Conservation (phyloP, 768 basidiomycete genomes). For the Cyathus striatus region DNA sequence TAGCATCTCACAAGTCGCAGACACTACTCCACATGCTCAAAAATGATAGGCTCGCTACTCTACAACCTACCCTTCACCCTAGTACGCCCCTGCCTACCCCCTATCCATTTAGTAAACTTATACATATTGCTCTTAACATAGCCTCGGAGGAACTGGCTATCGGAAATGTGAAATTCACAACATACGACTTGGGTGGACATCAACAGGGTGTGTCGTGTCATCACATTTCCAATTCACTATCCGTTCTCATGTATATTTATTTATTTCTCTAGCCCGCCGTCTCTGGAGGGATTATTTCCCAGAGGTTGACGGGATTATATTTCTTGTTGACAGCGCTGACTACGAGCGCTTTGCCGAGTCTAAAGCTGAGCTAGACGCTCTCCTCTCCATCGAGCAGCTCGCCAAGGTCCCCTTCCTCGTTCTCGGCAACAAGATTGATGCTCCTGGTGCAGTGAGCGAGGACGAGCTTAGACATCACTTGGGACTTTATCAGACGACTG, state of each 20-base stretch:
- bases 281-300: conserved; percentile 99
- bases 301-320: conserved; percentile 97
- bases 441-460: conserved; percentile 93
- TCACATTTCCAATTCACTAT: not conserved
- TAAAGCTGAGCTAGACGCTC: conserved; percentile 94
- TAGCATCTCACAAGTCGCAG: conserved; percentile 32
- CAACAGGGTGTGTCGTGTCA: conserved; percentile 65
- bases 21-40: conserved; percentile 98
- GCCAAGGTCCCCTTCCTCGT: conserved; percentile 96
- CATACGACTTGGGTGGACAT: conserved; percentile 97
- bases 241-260: not conserved
- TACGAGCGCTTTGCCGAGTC: conserved; percentile 94
- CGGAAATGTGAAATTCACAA: conserved; percentile 98
- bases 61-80: conserved; percentile 97
- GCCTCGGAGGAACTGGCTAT: conserved; percentile 99
- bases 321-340: conserved; percentile 97
- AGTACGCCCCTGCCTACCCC: conserved; percentile 47
- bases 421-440: conserved; percentile 99
- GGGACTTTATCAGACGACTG: conserved; percentile 96
- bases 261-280: conserved; percentile 80
- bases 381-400: conserved; percentile 93
- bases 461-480: conserved; percentile 95
- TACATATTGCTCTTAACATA: conserved; percentile 23
- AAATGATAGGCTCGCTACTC: conserved; percentile 94
- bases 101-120: not conserved